A percentile compares a stretch with the other conserved stretches of the same genome.
Conservation (phyloP, 345 rosid genomes). For the Xanthoceras sorbifolium region DNA sequence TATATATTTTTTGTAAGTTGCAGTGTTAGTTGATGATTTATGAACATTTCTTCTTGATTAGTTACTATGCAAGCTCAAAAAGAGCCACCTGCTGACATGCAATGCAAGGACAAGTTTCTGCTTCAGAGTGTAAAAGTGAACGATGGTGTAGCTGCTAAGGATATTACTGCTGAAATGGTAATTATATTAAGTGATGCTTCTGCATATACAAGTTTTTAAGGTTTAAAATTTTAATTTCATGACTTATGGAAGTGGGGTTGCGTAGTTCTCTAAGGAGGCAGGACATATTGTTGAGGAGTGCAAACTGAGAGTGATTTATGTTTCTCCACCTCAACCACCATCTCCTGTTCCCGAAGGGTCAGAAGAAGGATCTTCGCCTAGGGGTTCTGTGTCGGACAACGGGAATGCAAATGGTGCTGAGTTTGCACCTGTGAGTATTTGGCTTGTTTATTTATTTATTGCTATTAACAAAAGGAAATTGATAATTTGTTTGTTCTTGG, state of each 20-base stretch:
- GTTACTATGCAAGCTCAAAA: slow-evolving; percentile 90
- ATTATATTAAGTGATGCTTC: not conserved
- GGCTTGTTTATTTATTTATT: not conserved
- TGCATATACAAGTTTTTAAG: not conserved
- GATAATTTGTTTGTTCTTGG: slow-evolving; percentile 21
- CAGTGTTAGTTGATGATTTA: not conserved
- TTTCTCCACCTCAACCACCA: slow-evolving; percentile 74
- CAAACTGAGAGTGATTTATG: slow-evolving; percentile 72
- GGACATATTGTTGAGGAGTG: slow-evolving; percentile 75
- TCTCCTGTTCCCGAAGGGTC: slow-evolving; percentile 81
- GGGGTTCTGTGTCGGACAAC: slow-evolving; percentile 65
- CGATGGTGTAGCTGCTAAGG: slow-evolving; percentile 55
- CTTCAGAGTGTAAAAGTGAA: slow-evolving; percentile 65
- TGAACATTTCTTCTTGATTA: slow-evolving; percentile 28
- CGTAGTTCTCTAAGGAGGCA: slow-evolving; percentile 72
- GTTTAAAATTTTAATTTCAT: slow-evolving; percentile 16
- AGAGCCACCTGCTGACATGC: slow-evolving; percentile 76
- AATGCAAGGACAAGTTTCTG: slow-evolving; percentile 82
- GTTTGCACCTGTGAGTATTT: slow-evolving; percentile 49
- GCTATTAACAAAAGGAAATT: not conserved
- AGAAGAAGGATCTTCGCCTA: slow-evolving; percentile 74
- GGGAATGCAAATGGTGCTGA: slow-evolving; percentile 56
- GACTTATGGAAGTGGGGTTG: slow-evolving; percentile 9
- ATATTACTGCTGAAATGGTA: slow-evolving; percentile 77
- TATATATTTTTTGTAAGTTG: not conserved